Base-by-base conservation (phyloP, 2,329 filamentous ascomycete species). In the Cladosporium austrohemisphaericum region DNA sequence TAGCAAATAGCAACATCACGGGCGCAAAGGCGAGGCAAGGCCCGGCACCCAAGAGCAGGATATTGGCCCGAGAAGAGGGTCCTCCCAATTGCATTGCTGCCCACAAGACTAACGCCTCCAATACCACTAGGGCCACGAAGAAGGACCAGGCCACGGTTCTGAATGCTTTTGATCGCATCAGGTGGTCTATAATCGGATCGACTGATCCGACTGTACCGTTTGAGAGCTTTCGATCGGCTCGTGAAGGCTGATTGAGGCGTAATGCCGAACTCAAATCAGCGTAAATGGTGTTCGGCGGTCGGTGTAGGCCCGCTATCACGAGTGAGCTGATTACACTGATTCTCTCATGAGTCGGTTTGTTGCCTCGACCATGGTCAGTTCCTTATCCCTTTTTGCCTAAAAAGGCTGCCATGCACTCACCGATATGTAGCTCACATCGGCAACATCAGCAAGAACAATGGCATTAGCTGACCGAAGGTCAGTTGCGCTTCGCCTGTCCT, bases 391-490 rank as follows among this genome's bases (percentile, higher is more conserved):
- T 35, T n/a, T n/a, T n/a, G n/a, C n/a, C 25, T 26, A 26, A 11
- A 6, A 26, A 26, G 36, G 16, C 7, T 16, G 22, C 22, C 22
- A 19, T 10, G 26, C 22, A 6, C 22, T 8, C 7, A 25, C 14
- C 3, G 32, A 8, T 9, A 31, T 14, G 11, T n/a, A n/a, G n/a
- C n/a, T n/a, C n/a, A n/a, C n/a, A n/a, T n/a, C n/a, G 40, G 40
- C 5, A 43, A 20, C 11, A 22, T 3, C 1, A 44, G 29, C 20
- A 44, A 26, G 14, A 44, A 26, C 7, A 44, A n/a, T 7, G 41
- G 41, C 8, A 45, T 22, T 3, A 45, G 31, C 11, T 45, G 41
- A 7, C 41, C 31, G 6, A 36, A 45, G 1, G 41, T 45, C 31
- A 45, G 6, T 6, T 13, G 26, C 3, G 4, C 5, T 6, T 28